Evolutionary conservation across 805 yeast species (phyloP), one percentile per base, ranked within the genome.

Genomic region (Zygoascus flipseniorum): DNA sequence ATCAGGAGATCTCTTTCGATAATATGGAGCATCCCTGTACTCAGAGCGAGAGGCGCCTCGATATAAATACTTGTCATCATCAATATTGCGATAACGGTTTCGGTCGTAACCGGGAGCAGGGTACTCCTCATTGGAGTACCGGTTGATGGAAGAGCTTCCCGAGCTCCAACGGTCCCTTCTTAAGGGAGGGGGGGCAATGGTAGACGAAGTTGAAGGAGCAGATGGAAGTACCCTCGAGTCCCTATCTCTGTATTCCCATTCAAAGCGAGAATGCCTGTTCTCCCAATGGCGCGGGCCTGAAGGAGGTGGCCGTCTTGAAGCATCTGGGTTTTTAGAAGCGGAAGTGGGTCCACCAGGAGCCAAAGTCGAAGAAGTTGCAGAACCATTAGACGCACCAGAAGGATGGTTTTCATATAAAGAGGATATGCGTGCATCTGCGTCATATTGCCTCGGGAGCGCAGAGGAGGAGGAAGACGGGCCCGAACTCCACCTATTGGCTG

Each of bases 201-300:
- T 2, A 13, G 39, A 35, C 13, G 16, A 11, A 35, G 39, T 13
- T 11, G 39, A n/a, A 35, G 39, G 16, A 5, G 39, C 13, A 13
- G 39, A 35, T 13, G 39, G 39, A 3, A 23, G 6, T 23, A 6
- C 28, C 39, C 39, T 11, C 13, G 39, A 35, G 8, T 42, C 45
- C 18, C 45, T 13, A n/a, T 42, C 45, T 16, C 45, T 42, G 11
- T 42, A 42, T 4, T 42, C 45, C 45, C 45, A 18, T 10, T 42
- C 45, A 16, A 42, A 16, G 14, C 26, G 26, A 18, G 20, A 16
- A 16, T 42, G 44, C 14, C 44, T 19, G 20, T 19, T 19, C 20
- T 51, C 57, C 56, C 54, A 50, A 32, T 46, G 35, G 31, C 54
- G 20, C 19, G 53, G 49, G 8, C 53, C 54, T 8, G 51, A 11